Evolutionary conservation across 2,329 filamentous ascomycete genomes (phyloP).

Genomic region (Colletotrichum trifolii): DNA sequence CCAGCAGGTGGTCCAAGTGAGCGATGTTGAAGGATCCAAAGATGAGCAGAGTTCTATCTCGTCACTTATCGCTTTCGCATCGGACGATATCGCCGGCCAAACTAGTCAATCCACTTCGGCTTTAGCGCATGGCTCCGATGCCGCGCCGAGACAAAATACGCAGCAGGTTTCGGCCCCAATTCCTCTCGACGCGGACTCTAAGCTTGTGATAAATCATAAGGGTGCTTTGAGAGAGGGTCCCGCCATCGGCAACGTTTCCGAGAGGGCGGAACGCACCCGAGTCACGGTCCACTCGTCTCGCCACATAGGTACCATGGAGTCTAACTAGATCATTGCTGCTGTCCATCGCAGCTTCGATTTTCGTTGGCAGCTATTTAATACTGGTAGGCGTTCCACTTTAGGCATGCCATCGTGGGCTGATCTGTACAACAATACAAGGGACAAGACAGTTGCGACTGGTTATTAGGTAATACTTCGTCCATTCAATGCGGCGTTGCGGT

Average conservation of each 20-base stretch:
- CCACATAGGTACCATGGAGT: not conserved
- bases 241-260: conserved; percentile 10
- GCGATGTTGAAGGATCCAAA: not conserved
- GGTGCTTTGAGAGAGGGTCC: not conserved
- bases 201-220: conserved; percentile 11
- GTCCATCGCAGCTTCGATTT: no score
- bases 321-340: not conserved
- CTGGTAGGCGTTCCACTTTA: no score
- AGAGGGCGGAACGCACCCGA: conserved; percentile 12
- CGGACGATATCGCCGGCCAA: conserved; percentile 8
- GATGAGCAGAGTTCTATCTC: no score
- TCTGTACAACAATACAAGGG: no score
- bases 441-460: no score
- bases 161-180: conserved; percentile 2
- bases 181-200: not conserved
- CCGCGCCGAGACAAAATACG: conserved; percentile 12
- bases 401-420: no score
- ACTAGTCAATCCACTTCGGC: conserved; percentile 16
- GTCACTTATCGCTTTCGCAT: not conserved
- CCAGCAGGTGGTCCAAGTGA: not conserved
- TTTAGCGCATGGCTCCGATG: conserved; percentile 20
- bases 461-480: no score
- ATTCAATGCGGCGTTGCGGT: no score
- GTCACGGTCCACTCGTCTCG: not conserved
- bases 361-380: no score